Percentiles rank a stretch among this genome's conserved stretches.
Evolutionary conservation across 345 rosid species (phyloP).

Genomic region (Excoecaria agallocha): DNA sequence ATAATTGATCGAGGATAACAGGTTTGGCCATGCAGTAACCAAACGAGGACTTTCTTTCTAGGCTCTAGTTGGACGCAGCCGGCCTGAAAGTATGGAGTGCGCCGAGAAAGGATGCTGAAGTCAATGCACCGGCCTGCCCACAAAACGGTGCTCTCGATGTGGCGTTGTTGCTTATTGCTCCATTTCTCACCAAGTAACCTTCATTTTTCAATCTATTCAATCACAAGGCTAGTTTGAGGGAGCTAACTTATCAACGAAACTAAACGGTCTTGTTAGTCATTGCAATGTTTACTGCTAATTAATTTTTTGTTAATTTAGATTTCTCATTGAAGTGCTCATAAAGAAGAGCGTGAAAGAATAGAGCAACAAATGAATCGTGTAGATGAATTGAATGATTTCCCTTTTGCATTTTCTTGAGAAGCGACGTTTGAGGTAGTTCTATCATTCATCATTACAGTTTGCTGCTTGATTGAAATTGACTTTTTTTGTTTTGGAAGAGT

Average conservation of each 20-base stretch:
- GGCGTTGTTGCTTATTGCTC: conserved; percentile 89
- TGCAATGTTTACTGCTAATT: neutral
- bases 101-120: conserved; percentile 61
- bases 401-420: conserved; percentile 68
- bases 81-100: conserved; percentile 56
- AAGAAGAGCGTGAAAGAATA: conserved; percentile 75
- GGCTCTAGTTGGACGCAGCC: neutral
- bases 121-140: conserved; percentile 62
- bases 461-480: neutral
- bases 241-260: neutral
- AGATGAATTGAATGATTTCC: conserved; percentile 64
- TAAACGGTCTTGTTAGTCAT: neutral
- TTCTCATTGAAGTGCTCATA: conserved; percentile 74
- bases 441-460: neutral
- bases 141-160: conserved; percentile 64
- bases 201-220: neutral
- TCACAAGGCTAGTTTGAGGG: neutral
- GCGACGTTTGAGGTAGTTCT: conserved; percentile 55
- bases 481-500: conserved; percentile 30
- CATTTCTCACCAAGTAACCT: conserved; percentile 66
- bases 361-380: conserved; percentile 71
- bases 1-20: too few species aligned
- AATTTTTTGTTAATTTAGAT: conserved; percentile 29
- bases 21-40: neutral
- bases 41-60: neutral